These are phyloP conservation scores for Mortierella sp. DNA, from an alignment of 371 early-diverging fungal genomes.

Conservation along the genomic window DNA sequence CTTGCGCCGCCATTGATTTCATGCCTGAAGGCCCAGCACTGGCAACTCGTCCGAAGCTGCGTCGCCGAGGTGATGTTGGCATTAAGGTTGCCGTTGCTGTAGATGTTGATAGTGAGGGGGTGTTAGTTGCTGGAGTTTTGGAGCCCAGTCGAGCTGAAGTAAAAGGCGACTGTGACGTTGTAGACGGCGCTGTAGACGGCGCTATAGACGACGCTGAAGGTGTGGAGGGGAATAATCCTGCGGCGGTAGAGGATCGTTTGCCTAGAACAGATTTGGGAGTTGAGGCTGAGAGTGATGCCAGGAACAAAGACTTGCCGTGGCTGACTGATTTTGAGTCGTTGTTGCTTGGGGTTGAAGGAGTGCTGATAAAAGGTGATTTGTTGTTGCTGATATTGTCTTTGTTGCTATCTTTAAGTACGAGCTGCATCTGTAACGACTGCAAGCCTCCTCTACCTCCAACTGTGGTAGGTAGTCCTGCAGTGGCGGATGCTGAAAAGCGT, in stretches of 20 bases:
- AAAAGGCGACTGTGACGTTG: not conserved
- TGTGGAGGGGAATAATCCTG: conserved; percentile 21
- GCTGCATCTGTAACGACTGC: not conserved
- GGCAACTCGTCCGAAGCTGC: conserved; percentile 19
- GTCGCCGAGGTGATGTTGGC: conserved; percentile 10
- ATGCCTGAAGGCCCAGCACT: conserved; percentile 13
- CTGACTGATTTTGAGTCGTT: not conserved
- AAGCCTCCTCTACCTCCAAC: not conserved
- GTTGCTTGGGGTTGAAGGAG: not conserved
- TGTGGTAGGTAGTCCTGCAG: not conserved
- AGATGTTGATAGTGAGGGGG: not conserved
- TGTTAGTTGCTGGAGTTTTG: conserved; percentile 1
- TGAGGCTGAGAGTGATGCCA: conserved; percentile 9
- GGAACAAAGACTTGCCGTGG: conserved; percentile 5
- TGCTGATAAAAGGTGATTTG: not conserved
- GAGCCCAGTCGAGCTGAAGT: conserved; percentile 2
- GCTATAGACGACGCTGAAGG: no score
- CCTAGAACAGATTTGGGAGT: conserved; percentile 30
- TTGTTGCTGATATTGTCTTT: conserved; percentile 20
- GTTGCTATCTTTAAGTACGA: conserved; percentile 22
- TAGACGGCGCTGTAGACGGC: no score
- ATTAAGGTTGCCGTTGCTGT: not conserved
- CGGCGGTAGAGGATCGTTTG: conserved; percentile 19
- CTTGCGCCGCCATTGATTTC: conserved; percentile 32
- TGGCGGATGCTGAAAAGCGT: conserved; percentile 21